Base-by-base conservation (phyloP, 2,329 filamentous ascomycete species). In the Penicillium sp. region DNA sequence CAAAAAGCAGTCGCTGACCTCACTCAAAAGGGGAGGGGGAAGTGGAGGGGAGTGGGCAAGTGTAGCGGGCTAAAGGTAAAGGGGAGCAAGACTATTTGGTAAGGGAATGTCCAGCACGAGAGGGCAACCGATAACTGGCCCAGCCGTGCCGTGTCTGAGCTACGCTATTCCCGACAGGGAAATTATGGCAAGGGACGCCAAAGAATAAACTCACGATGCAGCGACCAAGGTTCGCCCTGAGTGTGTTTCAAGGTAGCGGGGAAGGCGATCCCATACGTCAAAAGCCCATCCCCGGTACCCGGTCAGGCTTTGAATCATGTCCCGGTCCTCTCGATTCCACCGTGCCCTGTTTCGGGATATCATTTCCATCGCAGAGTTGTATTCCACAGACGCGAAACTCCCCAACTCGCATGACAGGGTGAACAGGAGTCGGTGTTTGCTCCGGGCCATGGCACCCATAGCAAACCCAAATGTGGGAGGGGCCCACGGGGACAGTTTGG, bases 171-270 rank as follows among this genome's bases (percentile, higher is more conserved):
- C 16, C 2, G 5, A 50, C 25, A 6, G 24, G 39, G 44, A 20
- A 22, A 27, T 16, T 6, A 25, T 25, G 24, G 48, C 36, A 30
- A 45, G 51, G 10, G 10, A 58, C 55, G 65, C 65, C 65, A 63
- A 67, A 64, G 57, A 53, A 51, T 58, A 55, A 60, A 58, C 64
- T 62, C 58, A 61, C 55, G 60, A 57, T 64, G 57, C 60, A 62
- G 57, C 54, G 55, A 64, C 64, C 60, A 66, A 65, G 64, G 63
- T 69, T 69, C 63, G 59, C 57, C 58, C 56, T 61, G 58, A 56
- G 50, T 27, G 58, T 63, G 65, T 67, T 68, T 66, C 66, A 67
- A 62, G 57, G 63, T 58, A 63, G 67, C 66, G 67, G 67, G 66
- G 66, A 65, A 62, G 54, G 45, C 55, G 63, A 63, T 67, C 61